Evolutionary conservation across 169 alveolate species (phyloP).

Genomic region (Besnoitia besnoiti): DNA sequence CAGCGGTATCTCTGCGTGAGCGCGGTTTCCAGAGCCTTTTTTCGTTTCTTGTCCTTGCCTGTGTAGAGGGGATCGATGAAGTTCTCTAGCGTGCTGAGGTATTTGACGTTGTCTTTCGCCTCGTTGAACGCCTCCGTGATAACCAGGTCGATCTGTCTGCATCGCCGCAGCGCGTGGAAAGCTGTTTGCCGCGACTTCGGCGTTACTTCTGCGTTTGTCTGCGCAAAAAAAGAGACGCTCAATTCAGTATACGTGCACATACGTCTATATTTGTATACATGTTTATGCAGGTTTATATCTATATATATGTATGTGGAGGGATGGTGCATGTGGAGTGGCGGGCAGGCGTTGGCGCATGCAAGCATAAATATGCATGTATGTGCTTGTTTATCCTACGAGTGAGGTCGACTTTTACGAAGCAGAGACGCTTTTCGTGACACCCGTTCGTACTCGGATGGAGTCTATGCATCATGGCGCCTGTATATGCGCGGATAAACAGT

Average conservation of each 20-base stretch:
- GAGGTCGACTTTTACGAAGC: too few species aligned
- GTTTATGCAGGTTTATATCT: background rate
- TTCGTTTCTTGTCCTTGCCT: conserved; percentile 71
- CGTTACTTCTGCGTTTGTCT: conserved; percentile 30
- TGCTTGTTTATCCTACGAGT: background rate
- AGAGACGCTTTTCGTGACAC: too few species aligned
- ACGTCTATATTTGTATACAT: background rate
- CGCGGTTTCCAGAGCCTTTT: background rate
- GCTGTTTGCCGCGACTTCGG: conserved; percentile 68
- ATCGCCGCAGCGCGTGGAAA: conserved; percentile 72
- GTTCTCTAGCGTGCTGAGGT: conserved; percentile 93
- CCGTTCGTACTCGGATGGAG: too few species aligned
- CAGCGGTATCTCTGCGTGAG: too few species aligned
- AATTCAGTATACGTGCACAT: background rate
- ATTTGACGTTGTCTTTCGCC: conserved; percentile 97
- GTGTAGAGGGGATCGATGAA: conserved; percentile 95
- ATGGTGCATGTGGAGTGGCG: background rate
- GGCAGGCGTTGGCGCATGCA: background rate
- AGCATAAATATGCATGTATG: too few species aligned
- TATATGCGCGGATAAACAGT: too few species aligned
- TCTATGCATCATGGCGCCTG: too few species aligned
- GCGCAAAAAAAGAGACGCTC: background rate
- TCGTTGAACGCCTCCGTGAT: conserved; percentile 95
- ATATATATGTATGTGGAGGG: background rate
- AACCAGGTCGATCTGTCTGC: conserved; percentile 92